These are phyloP conservation scores for Xanthoparmelia taractica DNA, from an alignment of 495 filamentous ascomycete species.

Conservation along the genomic window DNA sequence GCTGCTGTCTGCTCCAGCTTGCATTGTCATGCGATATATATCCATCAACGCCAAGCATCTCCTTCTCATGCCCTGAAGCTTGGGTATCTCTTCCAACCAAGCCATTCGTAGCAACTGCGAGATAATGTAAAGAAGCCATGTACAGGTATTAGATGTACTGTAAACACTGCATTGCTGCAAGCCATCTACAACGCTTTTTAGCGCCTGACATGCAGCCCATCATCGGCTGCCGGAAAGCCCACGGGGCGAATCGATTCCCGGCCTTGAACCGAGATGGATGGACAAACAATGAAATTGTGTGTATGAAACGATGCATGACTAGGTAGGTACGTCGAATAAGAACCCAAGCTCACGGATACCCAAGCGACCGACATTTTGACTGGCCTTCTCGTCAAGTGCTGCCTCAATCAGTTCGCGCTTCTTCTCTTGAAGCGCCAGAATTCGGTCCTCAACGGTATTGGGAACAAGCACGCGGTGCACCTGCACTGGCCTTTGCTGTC, in stretches of 20 bases:
- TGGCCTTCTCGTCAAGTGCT: conserved; percentile 75
- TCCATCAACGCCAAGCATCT: neutral
- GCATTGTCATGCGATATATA: neutral
- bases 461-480: conserved; percentile 74
- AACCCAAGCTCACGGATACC: conserved; percentile 58
- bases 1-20: neutral
- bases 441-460: conserved; percentile 84
- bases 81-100: neutral
- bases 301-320: neutral
- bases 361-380: conserved; percentile 54
- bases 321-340: conserved; percentile 46
- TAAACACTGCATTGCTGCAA: neutral
- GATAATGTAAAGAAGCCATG: neutral
- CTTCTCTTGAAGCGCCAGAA: conserved; percentile 73
- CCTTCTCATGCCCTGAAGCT: neutral
- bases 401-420: conserved; percentile 72
- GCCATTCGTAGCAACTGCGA: neutral
- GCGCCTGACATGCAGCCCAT: neutral
- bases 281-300: neutral
- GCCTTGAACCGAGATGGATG: neutral
- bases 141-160: neutral
- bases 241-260: neutral
- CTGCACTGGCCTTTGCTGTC: conserved; percentile 64
- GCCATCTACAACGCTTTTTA: neutral
- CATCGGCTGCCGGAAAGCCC: neutral